Conservation (phyloP, 139 green algal genomes). For the Closterium sp. region DNA sequence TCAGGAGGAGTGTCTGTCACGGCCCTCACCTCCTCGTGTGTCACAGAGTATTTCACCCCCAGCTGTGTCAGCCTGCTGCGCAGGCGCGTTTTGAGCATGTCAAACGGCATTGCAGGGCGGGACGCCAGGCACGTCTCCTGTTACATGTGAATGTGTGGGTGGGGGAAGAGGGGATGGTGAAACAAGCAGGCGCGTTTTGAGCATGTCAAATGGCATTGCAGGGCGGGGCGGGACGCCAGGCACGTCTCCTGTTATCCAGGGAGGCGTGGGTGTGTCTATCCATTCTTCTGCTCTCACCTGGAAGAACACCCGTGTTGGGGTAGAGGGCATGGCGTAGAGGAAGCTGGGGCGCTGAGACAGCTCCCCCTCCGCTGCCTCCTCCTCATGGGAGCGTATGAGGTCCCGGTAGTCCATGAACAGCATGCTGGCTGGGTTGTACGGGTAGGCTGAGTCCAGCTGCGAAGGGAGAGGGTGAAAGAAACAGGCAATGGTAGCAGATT, state of each 20-base stretch:
- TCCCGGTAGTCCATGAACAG: constrained; percentile 58
- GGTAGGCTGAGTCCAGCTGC: no score
- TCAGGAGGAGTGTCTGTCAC: no score
- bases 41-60: constrained; percentile 63
- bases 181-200: no score
- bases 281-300: constrained; percentile 75
- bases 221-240: constrained; percentile 63
- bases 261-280: no score
- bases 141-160: no score
- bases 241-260: constrained; percentile 64
- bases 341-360: constrained; percentile 82
- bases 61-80: constrained; percentile 76
- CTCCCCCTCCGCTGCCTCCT: constrained; percentile 46
- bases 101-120: no score
- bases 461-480: no score
- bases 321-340: constrained; percentile 98
- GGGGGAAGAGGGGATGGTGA: no score
- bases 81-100: constrained; percentile 87
- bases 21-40: constrained; percentile 75
- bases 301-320: constrained; percentile 68
- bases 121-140: no score
- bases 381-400: constrained; percentile 32
- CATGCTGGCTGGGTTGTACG: no score
- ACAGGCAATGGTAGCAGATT: no score
- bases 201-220: constrained; percentile 86